Evolutionary conservation across 305 asterid genomes (phyloP).

Genomic region (Solanum hybrid): DNA sequence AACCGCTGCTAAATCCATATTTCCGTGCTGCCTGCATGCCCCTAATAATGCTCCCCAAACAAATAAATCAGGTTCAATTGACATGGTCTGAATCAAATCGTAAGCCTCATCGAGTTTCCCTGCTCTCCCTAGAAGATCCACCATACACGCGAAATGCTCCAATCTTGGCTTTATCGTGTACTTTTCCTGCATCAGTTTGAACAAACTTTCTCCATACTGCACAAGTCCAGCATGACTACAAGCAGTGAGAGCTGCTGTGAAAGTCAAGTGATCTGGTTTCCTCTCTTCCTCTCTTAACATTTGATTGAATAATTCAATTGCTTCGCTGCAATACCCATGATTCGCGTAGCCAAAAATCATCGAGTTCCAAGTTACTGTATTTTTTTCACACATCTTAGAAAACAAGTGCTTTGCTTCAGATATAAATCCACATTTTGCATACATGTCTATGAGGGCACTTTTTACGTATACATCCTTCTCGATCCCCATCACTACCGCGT

Average conservation of each 20-base stretch:
- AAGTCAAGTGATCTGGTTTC: slow-evolving; percentile 54
- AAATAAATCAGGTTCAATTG: slow-evolving; percentile 42
- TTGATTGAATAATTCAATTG: slow-evolving; percentile 42
- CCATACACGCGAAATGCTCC: slow-evolving; percentile 78
- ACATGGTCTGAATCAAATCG: slow-evolving; percentile 36
- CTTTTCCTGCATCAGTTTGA: slow-evolving; percentile 44
- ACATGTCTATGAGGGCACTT: slow-evolving; percentile 66
- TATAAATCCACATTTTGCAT: slow-evolving; percentile 60
- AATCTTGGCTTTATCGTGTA: slow-evolving; percentile 42
- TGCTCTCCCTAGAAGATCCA: slow-evolving; percentile 59
- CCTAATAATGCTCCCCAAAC: slow-evolving; percentile 81
- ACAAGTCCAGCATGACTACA: slow-evolving; percentile 56
- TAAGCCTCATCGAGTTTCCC: slow-evolving; percentile 55
- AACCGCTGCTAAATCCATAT: slow-evolving; percentile 43
- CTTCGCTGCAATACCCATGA: slow-evolving; percentile 48
- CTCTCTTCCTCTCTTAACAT: slow-evolving; percentile 36
- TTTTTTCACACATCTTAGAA: slow-evolving; percentile 27
- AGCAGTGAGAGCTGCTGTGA: slow-evolving; percentile 62
- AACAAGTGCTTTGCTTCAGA: slow-evolving; percentile 41
- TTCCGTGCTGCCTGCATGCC: slow-evolving; percentile 51
- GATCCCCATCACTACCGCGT: slow-evolving; percentile 36
- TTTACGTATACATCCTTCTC: slow-evolving; percentile 39
- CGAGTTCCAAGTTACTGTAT: slow-evolving; percentile 58
- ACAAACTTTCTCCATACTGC: slow-evolving; percentile 41
- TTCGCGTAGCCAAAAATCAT: slow-evolving; percentile 71